Evolutionary conservation across 2,329 filamentous ascomycete species (phyloP).

Genomic region (Alternaria sp.): DNA sequence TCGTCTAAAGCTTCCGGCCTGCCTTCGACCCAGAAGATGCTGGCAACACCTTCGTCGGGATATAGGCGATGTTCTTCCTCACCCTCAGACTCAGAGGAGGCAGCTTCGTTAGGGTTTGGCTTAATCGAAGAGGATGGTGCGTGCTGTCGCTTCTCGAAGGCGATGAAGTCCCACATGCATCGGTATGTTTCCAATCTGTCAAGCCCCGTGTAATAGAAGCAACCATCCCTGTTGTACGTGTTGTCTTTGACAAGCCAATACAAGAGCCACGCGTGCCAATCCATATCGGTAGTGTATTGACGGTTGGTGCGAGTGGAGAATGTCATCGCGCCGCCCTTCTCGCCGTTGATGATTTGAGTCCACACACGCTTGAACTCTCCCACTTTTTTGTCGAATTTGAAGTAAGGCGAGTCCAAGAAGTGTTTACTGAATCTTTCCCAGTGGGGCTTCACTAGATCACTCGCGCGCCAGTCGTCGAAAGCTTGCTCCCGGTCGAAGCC

Average conservation of each 20-base stretch:
- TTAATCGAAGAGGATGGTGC: too few relatives aligned
- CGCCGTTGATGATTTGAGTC: too few relatives aligned
- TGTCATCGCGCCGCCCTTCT: background rate
- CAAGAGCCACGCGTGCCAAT: background rate
- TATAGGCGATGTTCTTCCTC: too few relatives aligned
- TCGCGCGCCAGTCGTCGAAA: background rate
- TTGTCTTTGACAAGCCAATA: background rate
- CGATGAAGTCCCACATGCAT: too few relatives aligned
- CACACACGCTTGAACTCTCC: too few relatives aligned
- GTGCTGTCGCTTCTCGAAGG: too few relatives aligned
- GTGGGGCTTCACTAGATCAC: background rate
- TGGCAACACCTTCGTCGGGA: too few relatives aligned
- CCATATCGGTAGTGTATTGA: background rate
- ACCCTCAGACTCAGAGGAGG: too few relatives aligned
- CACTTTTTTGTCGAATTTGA: background rate
- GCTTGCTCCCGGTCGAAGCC: background rate
- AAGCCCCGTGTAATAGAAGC: background rate
- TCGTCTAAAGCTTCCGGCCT: too few relatives aligned
- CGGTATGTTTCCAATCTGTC: background rate
- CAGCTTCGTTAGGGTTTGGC: too few relatives aligned
- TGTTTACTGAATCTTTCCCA: background rate
- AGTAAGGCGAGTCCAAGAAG: fast-evolving
- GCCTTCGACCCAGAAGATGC: too few relatives aligned
- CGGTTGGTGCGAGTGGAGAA: background rate
- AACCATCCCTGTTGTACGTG: background rate